Evolutionary conservation across 1,284 basidiomycete genomes (phyloP).

Genomic region (Papiliotrema fonsecae): DNA sequence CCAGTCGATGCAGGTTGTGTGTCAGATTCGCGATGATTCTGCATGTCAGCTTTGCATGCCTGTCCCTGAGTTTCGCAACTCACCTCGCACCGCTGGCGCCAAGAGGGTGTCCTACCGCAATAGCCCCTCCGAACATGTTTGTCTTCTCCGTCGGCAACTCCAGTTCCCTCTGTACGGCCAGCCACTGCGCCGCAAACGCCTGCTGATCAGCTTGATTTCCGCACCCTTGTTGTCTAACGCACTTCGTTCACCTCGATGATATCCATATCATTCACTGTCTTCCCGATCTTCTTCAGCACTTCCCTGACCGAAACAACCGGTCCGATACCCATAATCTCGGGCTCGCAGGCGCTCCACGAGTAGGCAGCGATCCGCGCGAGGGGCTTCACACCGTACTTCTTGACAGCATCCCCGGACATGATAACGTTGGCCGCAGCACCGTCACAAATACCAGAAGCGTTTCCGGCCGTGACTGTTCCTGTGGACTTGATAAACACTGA

Average conservation of each 20-base stretch:
- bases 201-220: conserved; percentile 7
- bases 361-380: conserved; percentile 52
- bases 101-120: conserved; percentile 55
- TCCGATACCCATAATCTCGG: conserved; percentile 57
- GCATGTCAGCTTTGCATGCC: neutral
- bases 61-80: neutral
- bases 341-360: conserved; percentile 55
- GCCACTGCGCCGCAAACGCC: conserved; percentile 57
- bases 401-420: conserved; percentile 51
- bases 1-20: conserved; percentile 53
- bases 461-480: conserved; percentile 54
- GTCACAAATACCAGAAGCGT: conserved; percentile 55
- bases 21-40: conserved; percentile 53
- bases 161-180: conserved; percentile 54
- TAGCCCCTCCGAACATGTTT: conserved; percentile 53
- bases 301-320: conserved; percentile 48
- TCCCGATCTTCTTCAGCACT: conserved; percentile 33
- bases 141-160: conserved; percentile 53
- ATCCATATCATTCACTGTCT: conserved; percentile 51
- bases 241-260: conserved; percentile 56
- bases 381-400: conserved; percentile 50
- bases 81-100: conserved; percentile 53
- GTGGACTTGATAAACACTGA: conserved; percentile 53
- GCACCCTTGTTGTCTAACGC: neutral
- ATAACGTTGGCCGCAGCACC: conserved; percentile 56